These are phyloP conservation scores for Myriosclerotinia duriaeana DNA, from an alignment of 2,329 filamentous ascomycete genomes.

Conservation along the genomic window DNA sequence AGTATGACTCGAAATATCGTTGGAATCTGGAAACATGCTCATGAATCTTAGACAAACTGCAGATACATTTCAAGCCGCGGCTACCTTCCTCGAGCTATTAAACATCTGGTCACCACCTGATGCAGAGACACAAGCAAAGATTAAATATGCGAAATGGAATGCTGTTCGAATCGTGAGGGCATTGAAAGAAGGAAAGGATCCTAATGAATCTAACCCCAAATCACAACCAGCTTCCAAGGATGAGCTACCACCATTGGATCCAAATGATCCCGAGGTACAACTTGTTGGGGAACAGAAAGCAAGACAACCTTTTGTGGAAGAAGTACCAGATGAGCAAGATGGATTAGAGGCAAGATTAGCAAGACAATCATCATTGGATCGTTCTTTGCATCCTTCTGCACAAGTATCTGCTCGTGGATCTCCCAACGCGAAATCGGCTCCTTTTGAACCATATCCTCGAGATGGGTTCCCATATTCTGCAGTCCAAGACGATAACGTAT, in stretches of 20 bases:
- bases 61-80: constrained; percentile 88
- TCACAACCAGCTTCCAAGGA: constrained; percentile 51
- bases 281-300: constrained; percentile 47
- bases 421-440: constrained; percentile 24
- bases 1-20: constrained; percentile 56
- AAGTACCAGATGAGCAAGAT: constrained; percentile 57
- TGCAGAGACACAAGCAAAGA: constrained; percentile 75
- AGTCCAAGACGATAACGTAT: constrained; percentile 47
- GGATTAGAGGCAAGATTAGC: constrained; percentile 47
- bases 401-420: constrained; percentile 38
- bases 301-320: constrained; percentile 49
- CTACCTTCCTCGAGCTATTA: constrained; percentile 86
- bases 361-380: constrained; percentile 49
- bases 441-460: constrained; percentile 42
- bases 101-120: constrained; percentile 80
- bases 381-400: constrained; percentile 48
- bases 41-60: constrained; percentile 63
- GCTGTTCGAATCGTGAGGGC: constrained; percentile 87
- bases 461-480: constrained; percentile 38
- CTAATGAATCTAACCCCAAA: constrained; percentile 84
- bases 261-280: constrained; percentile 64
- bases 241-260: constrained; percentile 52
- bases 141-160: constrained; percentile 96
- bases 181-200: constrained; percentile 85
- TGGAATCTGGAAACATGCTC: not conserved